Evolutionary conservation across 352 stramenopile species (phyloP).

Genomic region (Phytophthora palmivora): DNA sequence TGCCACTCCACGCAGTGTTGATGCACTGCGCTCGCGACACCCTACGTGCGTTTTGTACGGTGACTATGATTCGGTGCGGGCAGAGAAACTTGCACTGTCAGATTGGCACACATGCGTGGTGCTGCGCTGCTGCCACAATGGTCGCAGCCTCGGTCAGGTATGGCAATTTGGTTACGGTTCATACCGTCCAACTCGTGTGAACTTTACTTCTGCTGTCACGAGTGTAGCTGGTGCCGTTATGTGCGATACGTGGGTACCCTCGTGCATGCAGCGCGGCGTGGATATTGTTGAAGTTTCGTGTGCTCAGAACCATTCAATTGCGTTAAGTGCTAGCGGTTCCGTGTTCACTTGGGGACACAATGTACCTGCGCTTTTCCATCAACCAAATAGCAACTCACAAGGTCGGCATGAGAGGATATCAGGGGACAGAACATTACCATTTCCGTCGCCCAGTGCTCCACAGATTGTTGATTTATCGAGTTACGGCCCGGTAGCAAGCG

Average conservation of each 20-base stretch:
- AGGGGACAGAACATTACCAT: conserved; percentile 23
- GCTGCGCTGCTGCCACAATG: conserved; percentile 61
- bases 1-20: conserved; percentile 60
- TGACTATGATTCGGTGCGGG: conserved; percentile 51
- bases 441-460: conserved; percentile 48
- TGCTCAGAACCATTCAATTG: conserved; percentile 83
- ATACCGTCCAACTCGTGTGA: conserved; percentile 70
- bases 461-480: conserved; percentile 51
- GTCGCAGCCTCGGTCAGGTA: conserved; percentile 65
- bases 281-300: conserved; percentile 80
- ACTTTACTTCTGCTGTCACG: conserved; percentile 46
- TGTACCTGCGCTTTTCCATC: conserved; percentile 66
- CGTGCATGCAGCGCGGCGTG: conserved; percentile 53
- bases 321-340: conserved; percentile 59
- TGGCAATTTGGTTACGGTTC: conserved; percentile 86
- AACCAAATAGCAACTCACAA: conserved; percentile 15
- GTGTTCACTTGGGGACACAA: conserved; percentile 87
- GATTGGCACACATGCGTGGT: conserved; percentile 81
- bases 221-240: conserved; percentile 34
- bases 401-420: conserved; percentile 12
- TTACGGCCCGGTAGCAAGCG: conserved; percentile 56
- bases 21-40: conserved; percentile 60
- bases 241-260: conserved; percentile 67
- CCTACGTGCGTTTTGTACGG: conserved; percentile 70
- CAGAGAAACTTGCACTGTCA: conserved; percentile 66